These are phyloP conservation scores for Stygiomarasmius scandens DNA, from an alignment of 1,284 basidiomycete species.

Conservation along the genomic window DNA sequence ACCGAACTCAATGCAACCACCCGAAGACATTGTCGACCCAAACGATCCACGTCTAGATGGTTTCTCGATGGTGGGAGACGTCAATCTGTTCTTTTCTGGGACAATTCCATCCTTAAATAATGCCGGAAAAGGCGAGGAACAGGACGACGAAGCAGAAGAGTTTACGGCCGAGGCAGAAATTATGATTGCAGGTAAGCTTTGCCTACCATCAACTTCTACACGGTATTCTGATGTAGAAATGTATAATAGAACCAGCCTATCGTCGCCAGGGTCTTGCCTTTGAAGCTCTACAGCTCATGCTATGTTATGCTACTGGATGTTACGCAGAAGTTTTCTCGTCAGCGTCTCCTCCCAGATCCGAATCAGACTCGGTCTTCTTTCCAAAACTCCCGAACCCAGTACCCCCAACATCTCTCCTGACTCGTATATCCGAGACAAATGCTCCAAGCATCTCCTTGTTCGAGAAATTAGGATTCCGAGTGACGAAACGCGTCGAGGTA, in stretches of 20 bases:
- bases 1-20: too few relatives aligned
- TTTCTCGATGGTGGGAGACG: slow-evolving; percentile 87
- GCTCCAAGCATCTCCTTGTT: slow-evolving; percentile 64
- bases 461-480: slow-evolving; percentile 65
- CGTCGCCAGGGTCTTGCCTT: slow-evolving; percentile 69
- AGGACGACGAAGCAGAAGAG: slow-evolving; percentile 24
- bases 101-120: slow-evolving; percentile 30
- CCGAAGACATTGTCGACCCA: slow-evolving; percentile 21
- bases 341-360: not conserved
- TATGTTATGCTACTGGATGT: slow-evolving; percentile 59
- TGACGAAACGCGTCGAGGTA: slow-evolving; percentile 67
- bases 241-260: slow-evolving; percentile 31
- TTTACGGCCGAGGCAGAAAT: slow-evolving; percentile 72
- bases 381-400: slow-evolving; percentile 24
- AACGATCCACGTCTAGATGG: slow-evolving; percentile 39
- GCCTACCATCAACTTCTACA: not conserved
- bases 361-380: not conserved
- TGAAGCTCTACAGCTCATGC: slow-evolving; percentile 67
- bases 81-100: slow-evolving; percentile 86
- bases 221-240: too few relatives aligned
- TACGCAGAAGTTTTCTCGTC: slow-evolving; percentile 18
- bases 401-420: slow-evolving; percentile 48
- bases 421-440: slow-evolving; percentile 60
- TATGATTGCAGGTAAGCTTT: slow-evolving; percentile 77
- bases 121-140: not conserved